Evolutionary conservation across 1,284 basidiomycete species (phyloP).

Genomic region (Peniophora sp.): DNA sequence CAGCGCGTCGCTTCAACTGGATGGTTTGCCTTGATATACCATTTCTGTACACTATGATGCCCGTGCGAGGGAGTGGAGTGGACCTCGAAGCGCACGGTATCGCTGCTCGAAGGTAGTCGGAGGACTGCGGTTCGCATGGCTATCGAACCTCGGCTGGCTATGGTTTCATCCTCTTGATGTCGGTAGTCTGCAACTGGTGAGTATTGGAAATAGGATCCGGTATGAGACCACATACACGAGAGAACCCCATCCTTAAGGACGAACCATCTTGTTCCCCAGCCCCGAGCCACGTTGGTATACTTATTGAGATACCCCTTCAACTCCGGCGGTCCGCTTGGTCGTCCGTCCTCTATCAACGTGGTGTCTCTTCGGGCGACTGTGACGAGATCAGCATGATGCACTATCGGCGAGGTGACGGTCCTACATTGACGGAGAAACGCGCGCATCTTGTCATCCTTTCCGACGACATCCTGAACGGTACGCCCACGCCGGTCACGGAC

Average conservation of each 20-base stretch:
- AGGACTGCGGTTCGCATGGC: conserved; percentile 77
- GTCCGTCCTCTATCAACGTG: conserved; percentile 44
- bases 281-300: conserved; percentile 85
- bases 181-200: conserved; percentile 59
- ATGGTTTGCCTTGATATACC: conserved; percentile 89
- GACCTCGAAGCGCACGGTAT: conserved; percentile 79
- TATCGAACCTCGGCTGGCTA: conserved; percentile 85
- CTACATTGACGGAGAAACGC: conserved; percentile 81
- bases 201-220: conserved; percentile 10
- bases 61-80: conserved; percentile 52
- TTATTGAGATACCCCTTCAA: conserved; percentile 83
- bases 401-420: conserved; percentile 15
- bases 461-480: conserved; percentile 62
- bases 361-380: conserved; percentile 76
- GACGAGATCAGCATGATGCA: conserved; percentile 3
- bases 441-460: conserved; percentile 75
- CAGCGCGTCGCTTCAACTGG: conserved; percentile 87
- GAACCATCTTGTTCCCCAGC: conserved; percentile 93
- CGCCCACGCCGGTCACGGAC: conserved; percentile 77
- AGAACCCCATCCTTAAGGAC: conserved; percentile 83
- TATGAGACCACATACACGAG: conserved; percentile 51
- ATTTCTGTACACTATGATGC: conserved; percentile 53
- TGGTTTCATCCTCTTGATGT: conserved; percentile 85
- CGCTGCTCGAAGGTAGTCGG: conserved; percentile 39
- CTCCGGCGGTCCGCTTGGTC: conserved; percentile 48